Base-by-base conservation (phyloP, 1,284 basidiomycete species). In the Coniferiporia sulphurascens region DNA sequence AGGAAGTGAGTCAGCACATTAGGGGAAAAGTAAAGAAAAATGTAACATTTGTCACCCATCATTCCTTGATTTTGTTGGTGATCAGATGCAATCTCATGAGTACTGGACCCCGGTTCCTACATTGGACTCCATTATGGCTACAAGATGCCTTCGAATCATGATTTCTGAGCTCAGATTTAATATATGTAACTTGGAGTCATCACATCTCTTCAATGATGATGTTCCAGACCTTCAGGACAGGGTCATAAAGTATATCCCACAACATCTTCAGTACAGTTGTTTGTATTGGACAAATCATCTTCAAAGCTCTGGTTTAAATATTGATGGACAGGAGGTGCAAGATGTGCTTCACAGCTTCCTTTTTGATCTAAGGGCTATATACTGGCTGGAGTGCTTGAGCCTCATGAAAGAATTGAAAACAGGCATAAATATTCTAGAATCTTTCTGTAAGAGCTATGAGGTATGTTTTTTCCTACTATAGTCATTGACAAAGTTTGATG, bases 161-260 rank as follows among this genome's bases (percentile, higher is more conserved):
- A 55, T 35, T 4, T 19, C 53, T 17, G 59, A 67, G 36, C 63
- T 71, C 15, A 60, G 66, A 49, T 69, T 68, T 51, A 65, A 60
- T 56, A 63, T 66, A 15, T 65, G 62, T 45, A 21, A 58, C 9
- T 43, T 64, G 4, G 32, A 56, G 19, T 53, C 62, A 19, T 65
- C 65, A 5, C 61, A 60, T 55, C 3, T 62, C 4, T 15, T 41
- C 4, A 59, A 66, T 46, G 13, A 55, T n/a, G 61, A 65, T 7
- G 38, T 63, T 36, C 34, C 21, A 8, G 56, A 63, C 19, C 46
- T 63, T 6, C 19, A 50, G 1, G 19, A 48, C 1, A 38, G 43
- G 0, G 55, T 65, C 36, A 38, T 43, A 9, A 36, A 7, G 9
- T 13, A 48, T 19, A 60, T 65, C 3, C 45, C 55, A 10, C 21